Conservation (phyloP, 306 rosid genomes). For the Pueraria montana region DNA sequence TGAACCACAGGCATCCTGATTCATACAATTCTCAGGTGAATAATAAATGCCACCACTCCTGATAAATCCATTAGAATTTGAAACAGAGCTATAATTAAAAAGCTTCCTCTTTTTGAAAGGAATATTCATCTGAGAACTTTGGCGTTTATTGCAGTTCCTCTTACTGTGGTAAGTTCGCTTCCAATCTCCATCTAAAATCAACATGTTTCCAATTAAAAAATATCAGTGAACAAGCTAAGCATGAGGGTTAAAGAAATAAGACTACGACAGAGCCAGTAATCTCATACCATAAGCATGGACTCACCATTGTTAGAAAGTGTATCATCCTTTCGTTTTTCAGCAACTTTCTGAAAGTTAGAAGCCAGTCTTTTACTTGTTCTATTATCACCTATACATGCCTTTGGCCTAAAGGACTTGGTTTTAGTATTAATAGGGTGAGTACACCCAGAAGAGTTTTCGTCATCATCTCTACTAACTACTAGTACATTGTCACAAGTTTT, state of each 20-base stretch:
- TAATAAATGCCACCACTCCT: slow-evolving; percentile 53
- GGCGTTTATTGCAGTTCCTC: slow-evolving; percentile 69
- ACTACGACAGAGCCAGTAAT: background rate
- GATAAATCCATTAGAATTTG: slow-evolving; percentile 57
- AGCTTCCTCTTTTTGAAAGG: slow-evolving; percentile 84
- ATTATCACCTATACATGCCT: slow-evolving; percentile 57
- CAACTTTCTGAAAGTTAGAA: slow-evolving; percentile 69
- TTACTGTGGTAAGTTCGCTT: slow-evolving; percentile 58
- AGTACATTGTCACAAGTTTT: slow-evolving; percentile 61
- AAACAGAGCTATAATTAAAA: slow-evolving; percentile 52
- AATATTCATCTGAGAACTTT: slow-evolving; percentile 73
- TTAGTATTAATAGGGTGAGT: slow-evolving; percentile 61
- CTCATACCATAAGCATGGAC: slow-evolving; percentile 44
- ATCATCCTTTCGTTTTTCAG: slow-evolving; percentile 61
- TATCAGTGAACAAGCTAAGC: slow-evolving; percentile 9
- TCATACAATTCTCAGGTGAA: slow-evolving; percentile 57
- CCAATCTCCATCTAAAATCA: slow-evolving; percentile 61
- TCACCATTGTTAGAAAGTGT: slow-evolving; percentile 57
- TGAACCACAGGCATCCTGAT: slow-evolving; percentile 58
- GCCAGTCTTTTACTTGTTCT: slow-evolving; percentile 71
- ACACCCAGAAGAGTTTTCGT: slow-evolving; percentile 81
- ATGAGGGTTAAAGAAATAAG: background rate
- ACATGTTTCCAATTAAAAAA: slow-evolving; percentile 36
- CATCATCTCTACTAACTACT: slow-evolving; percentile 91
- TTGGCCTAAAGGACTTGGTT: slow-evolving; percentile 59